Percentiles rank a stretch among this genome's conserved stretches.
Evolutionary conservation across 495 filamentous ascomycete genomes (phyloP).

Genomic region (Chaetomium tenue): DNA sequence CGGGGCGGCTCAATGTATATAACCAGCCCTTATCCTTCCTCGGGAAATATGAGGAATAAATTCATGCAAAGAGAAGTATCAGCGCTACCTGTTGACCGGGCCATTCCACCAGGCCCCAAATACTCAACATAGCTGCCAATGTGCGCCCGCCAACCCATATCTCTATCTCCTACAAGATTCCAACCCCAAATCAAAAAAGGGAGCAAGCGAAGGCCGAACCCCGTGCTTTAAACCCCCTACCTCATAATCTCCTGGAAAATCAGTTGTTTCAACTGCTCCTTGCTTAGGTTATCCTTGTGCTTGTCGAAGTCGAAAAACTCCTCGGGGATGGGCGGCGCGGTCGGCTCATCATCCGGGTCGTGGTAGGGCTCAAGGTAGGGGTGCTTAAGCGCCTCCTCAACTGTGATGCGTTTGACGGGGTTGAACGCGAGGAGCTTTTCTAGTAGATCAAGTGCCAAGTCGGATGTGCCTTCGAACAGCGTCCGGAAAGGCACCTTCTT

Average conservation of each 20-base stretch:
- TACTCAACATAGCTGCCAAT: not conserved
- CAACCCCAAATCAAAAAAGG: not conserved
- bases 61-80: constrained; percentile 8
- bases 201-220: not conserved
- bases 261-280: constrained; percentile 94
- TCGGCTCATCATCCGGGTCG: constrained; percentile 98
- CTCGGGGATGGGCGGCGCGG: constrained; percentile 91
- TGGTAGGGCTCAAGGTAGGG: constrained; percentile 99
- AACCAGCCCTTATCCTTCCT: not conserved
- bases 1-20: not conserved
- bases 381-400: constrained; percentile 95
- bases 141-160: not conserved
- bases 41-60: not conserved
- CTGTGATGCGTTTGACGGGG: constrained; percentile 95
- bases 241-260: constrained; percentile 99
- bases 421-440: constrained; percentile 98
- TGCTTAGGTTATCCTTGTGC: constrained; percentile 97
- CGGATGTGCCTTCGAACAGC: constrained; percentile 96
- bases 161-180: constrained; percentile 4
- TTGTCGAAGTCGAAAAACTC: constrained; percentile 99
- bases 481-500: constrained; percentile 99
- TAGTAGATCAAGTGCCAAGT: constrained; percentile 86
- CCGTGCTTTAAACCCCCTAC: constrained; percentile 46
- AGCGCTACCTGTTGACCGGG: not conserved
- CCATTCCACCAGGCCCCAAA: not conserved